Base-by-base conservation (phyloP, 2,329 filamentous ascomycete species). In the Phialemoniopsis sp. region DNA sequence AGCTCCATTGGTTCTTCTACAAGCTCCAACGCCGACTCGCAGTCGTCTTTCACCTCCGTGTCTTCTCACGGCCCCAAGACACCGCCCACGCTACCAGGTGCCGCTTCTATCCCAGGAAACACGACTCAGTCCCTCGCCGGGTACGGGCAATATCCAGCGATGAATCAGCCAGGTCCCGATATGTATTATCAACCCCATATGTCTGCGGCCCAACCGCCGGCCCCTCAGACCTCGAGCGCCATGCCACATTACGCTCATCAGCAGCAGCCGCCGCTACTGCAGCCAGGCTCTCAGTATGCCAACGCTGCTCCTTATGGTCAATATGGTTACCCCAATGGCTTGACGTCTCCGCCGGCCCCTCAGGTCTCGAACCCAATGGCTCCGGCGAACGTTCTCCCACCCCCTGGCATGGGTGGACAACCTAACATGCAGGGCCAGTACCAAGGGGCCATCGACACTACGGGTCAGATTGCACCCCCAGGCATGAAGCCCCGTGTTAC, bases 401-500 rank as follows among this genome's bases (percentile, higher is more conserved):
- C 89, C 8, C 87, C 86, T 39, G 68, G 85, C 43, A 67, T 73
- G 14, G 42, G 39, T 13, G 35, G 36, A 37, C 61, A 60, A 34
- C 66, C 63, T 15, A 73, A 53, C 41, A 45, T 77, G 56, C 68
- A 70, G 34, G 75, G 76, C 48, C 67, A 73, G 18, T 89, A 86
- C 57, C 60, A 45, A 3, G 44, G 66, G 39, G 69, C 70, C 4
- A 81, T 80, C 49, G 93, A 97, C 58, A 85, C 83, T 8, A 94
- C 88, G n/a, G 93, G 93, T 8, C 93, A 97, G 62, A 70, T 95
- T 43, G 87, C 89, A 14, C 93, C 93, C 8, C 87, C 87, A 4
- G 91, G 91, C 21, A 94, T 95, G 80, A 97, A 97, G 69, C 93
- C 93, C 15, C 77, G 91, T 46, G 93, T 98, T 19, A 97, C 93